These are phyloP conservation scores for Nigrograna mackinnonii DNA, from an alignment of 2,329 filamentous ascomycete genomes.

Conservation along the genomic window DNA sequence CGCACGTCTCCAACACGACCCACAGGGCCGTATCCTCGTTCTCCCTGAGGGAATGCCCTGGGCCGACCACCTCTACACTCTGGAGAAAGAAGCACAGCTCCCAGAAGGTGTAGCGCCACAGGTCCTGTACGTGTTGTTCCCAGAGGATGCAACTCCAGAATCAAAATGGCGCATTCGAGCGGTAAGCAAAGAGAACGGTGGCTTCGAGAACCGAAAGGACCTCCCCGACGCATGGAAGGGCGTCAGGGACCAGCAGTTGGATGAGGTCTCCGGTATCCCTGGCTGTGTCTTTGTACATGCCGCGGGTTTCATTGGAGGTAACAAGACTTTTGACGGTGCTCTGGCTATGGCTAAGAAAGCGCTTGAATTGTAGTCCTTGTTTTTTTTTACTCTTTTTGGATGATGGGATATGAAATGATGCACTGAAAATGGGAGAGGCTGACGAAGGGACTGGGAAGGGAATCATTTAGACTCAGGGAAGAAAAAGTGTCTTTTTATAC, in stretches of 20 bases:
- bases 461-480: too few relatives aligned
- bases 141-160: slow-evolving; percentile 73
- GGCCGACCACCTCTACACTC: slow-evolving; percentile 92
- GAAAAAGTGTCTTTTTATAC: too few relatives aligned
- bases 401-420: too few relatives aligned
- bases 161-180: slow-evolving; percentile 93
- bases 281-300: slow-evolving; percentile 94
- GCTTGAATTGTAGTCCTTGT: slow-evolving; percentile 53
- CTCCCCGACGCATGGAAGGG: slow-evolving; percentile 92
- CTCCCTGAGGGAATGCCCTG: slow-evolving; percentile 81
- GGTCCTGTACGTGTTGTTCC: slow-evolving; percentile 88
- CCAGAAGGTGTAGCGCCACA: slow-evolving; percentile 52
- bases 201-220: slow-evolving; percentile 89
- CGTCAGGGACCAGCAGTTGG: slow-evolving; percentile 82
- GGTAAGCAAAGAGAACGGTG: slow-evolving; percentile 82
- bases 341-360: slow-evolving; percentile 83
- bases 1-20: slow-evolving; percentile 68
- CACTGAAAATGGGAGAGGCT: too few relatives aligned
- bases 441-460: too few relatives aligned
- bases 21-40: slow-evolving; percentile 78
- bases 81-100: slow-evolving; percentile 65
- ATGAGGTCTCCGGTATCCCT: slow-evolving; percentile 67
- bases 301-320: slow-evolving; percentile 93
- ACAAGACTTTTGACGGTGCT: slow-evolving; percentile 87
- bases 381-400: too few relatives aligned